phyloP scores from a whole-genome alignment of 129 eudicot genomes.

The Centella asiatica region DNA sequence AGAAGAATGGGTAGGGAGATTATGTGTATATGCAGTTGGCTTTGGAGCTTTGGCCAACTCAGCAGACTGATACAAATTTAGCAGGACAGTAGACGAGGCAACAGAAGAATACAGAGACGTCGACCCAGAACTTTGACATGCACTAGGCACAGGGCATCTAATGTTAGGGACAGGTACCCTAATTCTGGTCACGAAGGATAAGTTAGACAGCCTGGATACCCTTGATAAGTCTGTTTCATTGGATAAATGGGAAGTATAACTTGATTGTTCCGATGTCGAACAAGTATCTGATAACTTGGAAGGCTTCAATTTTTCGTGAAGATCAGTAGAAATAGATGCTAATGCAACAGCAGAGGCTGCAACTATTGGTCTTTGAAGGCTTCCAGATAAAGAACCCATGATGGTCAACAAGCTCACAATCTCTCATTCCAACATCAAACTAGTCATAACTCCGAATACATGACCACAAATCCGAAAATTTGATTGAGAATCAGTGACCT shows the following conservation, averaged over 20 bases:
- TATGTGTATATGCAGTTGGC: conserved; percentile 31
- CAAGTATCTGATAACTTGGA: conserved; percentile 28
- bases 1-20: conserved; percentile 12
- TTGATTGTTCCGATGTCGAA: conserved; percentile 38
- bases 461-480: conserved; percentile 13
- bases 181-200: conserved; percentile 42
- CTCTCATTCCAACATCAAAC: conserved; percentile 24
- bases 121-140: conserved; percentile 10
- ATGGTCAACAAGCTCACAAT: conserved; percentile 24
- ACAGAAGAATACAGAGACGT: conserved; percentile 29
- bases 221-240: conserved; percentile 33
- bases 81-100: conserved; percentile 33
- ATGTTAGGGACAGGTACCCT: conserved; percentile 48
- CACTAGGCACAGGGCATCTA: conserved; percentile 18
- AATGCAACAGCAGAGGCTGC: conserved; percentile 95
- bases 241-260: conserved; percentile 17
- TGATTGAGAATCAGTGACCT: neutral
- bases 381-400: conserved; percentile 77
- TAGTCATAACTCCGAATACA: conserved; percentile 4
- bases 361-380: conserved; percentile 75
- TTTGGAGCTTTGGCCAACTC: conserved; percentile 53
- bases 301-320: conserved; percentile 56
- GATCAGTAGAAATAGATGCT: conserved; percentile 84
- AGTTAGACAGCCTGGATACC: conserved; percentile 39
- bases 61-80: conserved; percentile 49